Percentiles rank a stretch among this genome's conserved stretches.
Conservation (phyloP, 129 eudicot genomes). For the Helichrysum umbraculigerum region DNA sequence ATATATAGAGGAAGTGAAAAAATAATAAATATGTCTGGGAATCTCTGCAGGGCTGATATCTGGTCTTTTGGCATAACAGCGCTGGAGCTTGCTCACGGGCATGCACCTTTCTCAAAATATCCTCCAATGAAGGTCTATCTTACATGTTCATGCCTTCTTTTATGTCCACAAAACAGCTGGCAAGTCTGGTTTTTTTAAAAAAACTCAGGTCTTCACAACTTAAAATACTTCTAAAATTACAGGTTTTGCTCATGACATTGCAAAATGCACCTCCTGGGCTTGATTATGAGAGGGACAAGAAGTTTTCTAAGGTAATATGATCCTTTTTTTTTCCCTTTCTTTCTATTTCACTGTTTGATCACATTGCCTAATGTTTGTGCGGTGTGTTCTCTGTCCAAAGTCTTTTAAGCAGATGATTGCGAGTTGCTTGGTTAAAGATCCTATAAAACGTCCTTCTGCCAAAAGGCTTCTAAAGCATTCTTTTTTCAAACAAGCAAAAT, state of each 20-base stretch:
- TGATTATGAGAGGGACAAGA: conserved; percentile 88
- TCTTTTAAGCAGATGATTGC: conserved; percentile 99
- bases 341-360: not conserved
- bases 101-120: conserved; percentile 98
- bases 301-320: conserved; percentile 80
- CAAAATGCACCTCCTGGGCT: conserved; percentile 99
- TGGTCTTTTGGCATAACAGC: conserved; percentile 99
- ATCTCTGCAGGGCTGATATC: conserved; percentile 83
- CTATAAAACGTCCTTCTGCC: conserved; percentile 86
- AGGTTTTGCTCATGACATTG: conserved; percentile 97
- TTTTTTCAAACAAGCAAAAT: conserved; percentile 89
- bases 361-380: conserved; percentile 11
- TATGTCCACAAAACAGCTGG: not conserved
- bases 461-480: conserved; percentile 80
- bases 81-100: conserved; percentile 98
- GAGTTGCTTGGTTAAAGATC: conserved; percentile 98
- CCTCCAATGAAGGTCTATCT: conserved; percentile 90
- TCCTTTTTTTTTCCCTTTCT: not conserved
- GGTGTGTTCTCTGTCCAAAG: conserved; percentile 38
- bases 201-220: conserved; percentile 13
- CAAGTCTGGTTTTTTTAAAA: not conserved
- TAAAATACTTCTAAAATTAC: conserved; percentile 8
- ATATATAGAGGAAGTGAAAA: not conserved
- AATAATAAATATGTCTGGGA: conserved; percentile 15
- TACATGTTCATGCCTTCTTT: not conserved